Evolutionary conservation across 2,329 filamentous ascomycete genomes (phyloP).

Genomic region (Leptosphaerulina australis): DNA sequence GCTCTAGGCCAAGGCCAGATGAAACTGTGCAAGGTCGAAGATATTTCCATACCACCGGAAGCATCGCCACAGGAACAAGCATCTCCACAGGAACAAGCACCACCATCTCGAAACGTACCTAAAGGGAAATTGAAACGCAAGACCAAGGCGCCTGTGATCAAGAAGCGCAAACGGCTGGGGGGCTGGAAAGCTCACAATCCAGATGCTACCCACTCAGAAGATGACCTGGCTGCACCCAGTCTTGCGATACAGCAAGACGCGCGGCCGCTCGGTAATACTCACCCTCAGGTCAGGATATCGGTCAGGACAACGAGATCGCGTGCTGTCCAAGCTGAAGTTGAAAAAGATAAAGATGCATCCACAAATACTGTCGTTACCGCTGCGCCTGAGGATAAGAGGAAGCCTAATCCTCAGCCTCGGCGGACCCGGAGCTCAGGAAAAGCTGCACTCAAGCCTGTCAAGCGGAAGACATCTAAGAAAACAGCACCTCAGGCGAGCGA

Average conservation of each 20-base stretch:
- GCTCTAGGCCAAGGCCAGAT: neutral
- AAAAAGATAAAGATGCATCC: neutral
- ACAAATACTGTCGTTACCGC: neutral
- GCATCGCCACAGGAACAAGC: neutral
- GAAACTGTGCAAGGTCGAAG: neutral
- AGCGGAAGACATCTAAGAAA: neutral
- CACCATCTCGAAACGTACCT: no score
- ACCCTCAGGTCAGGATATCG: neutral
- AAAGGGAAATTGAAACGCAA: conserved; percentile 1
- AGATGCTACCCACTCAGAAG: neutral
- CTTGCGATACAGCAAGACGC: neutral
- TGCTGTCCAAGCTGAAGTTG: neutral
- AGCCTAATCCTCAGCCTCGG: neutral
- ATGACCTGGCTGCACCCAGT: neutral
- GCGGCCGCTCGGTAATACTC: neutral
- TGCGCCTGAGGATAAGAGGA: neutral
- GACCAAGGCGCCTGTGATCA: neutral
- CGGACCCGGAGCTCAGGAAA: neutral
- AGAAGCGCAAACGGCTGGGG: neutral
- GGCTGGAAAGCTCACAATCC: neutral
- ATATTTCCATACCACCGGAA: neutral
- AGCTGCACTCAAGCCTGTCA: neutral
- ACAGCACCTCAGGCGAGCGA: neutral
- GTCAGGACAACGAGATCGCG: neutral
- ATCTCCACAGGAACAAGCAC: neutral